phyloP scores from a whole-genome alignment of 306 rosid species.

The Vicia villosa region DNA sequence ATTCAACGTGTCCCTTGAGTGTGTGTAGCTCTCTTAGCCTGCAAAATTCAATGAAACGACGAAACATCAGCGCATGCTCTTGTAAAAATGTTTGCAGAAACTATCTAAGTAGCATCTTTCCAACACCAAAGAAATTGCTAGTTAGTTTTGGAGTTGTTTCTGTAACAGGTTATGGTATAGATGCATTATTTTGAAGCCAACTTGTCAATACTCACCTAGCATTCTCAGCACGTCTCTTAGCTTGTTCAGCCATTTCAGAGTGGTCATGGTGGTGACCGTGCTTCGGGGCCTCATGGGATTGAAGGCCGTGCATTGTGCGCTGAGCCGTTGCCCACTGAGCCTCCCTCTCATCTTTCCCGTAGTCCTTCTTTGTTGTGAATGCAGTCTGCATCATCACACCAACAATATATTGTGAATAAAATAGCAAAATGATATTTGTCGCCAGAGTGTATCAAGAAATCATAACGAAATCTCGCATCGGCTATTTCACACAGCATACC shows the following conservation, averaged over 20 bases:
- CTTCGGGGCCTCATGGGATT: conserved; percentile 35
- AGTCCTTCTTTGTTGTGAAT: conserved; percentile 62
- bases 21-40: conserved; percentile 71
- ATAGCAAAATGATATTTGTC: too few species aligned
- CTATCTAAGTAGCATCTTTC: too few species aligned
- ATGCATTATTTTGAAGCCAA: too few species aligned
- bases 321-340: conserved; percentile 67
- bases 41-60: conserved; percentile 11
- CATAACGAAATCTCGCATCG: too few species aligned
- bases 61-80: background rate
- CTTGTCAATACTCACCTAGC: conserved; percentile 50
- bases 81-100: too few species aligned
- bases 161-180: too few species aligned
- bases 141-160: too few species aligned
- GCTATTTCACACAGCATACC: too few species aligned
- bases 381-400: conserved; percentile 53
- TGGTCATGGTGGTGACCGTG: conserved; percentile 43
- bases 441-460: too few species aligned
- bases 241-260: conserved; percentile 64
- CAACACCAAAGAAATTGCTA: too few species aligned
- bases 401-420: background rate
- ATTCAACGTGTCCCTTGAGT: conserved; percentile 63
- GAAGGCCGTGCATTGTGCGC: conserved; percentile 63
- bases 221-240: conserved; percentile 65
- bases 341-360: conserved; percentile 68